Base-by-base conservation (phyloP, 2,329 filamentous ascomycete genomes). In the Phaeosphaeriaceae sp. region DNA sequence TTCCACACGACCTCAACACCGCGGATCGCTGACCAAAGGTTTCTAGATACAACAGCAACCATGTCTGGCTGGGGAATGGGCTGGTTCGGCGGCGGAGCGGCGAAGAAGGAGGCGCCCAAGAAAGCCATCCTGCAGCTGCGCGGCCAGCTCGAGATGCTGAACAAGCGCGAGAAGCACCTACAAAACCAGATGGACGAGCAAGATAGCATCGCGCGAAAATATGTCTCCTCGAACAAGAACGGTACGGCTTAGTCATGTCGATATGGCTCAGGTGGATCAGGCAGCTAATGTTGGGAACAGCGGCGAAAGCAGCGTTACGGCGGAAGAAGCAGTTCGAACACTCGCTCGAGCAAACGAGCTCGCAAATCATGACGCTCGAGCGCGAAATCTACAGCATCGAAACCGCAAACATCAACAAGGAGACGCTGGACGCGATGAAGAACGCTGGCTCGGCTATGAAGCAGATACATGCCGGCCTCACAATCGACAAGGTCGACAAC, bases 341-440 rank as follows among this genome's bases (percentile, higher is more conserved):
- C 79, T 92, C 92, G 56, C 87, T 97, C 59, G 93, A 97, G 68
- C 94, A 97, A 81, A 98, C 94, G 1, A 86, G 88, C 59, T 88
- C 91, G 30, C 94, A 98, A 81, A 96, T 98, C 74, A 88, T 89
- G 71, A 97, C 95, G 22, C 85, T 99, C 47, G 95, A 99, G 79
- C 91, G 94, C 75, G 93, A 99, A 79, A 96, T 98, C 75, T 95
- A 95, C 79, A 90, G 92, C 60, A 98, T 99, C 83, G 95, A 99
- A 81, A 93, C 94, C 49, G 95, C 95, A 62, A 99, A 98, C 78
- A 97, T 99, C 84, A 99, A 99, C 85, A 90, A 94, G 81, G 94
- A 97, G 84, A 99, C 95, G 13, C 84, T 98, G 65, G 87, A 90
- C 68, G 94, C 94, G 8, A 97, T 99, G 93, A 90, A 97, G 86